phyloP scores from a whole-genome alignment of 2,329 filamentous ascomycete species.

The Capronia coronata region DNA sequence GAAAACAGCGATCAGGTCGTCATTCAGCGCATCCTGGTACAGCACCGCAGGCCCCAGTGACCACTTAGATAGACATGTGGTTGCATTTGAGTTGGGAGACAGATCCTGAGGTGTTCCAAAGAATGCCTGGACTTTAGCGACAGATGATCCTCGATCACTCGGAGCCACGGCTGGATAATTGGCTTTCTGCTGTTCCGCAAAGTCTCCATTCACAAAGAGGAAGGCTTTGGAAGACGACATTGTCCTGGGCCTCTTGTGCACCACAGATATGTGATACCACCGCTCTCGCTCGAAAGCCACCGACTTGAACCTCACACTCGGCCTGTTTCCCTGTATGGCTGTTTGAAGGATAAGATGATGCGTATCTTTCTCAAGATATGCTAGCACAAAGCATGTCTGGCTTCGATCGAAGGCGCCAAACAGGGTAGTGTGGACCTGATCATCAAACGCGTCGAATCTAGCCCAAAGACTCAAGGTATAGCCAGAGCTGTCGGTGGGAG shows the following conservation, averaged over 20 bases:
- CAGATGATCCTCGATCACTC: constrained; percentile 47
- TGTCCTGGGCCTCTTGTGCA: constrained; percentile 72
- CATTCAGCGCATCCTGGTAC: constrained; percentile 78
- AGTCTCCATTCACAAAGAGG: constrained; percentile 87
- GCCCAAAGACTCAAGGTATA: constrained; percentile 92
- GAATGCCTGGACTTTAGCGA: constrained; percentile 73
- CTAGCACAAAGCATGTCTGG: constrained; percentile 87
- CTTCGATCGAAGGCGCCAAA: constrained; percentile 91
- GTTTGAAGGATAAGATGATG: constrained; percentile 94
- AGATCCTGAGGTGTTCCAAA: constrained; percentile 87
- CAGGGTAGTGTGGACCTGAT: constrained; percentile 79
- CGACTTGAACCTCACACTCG: constrained; percentile 89
- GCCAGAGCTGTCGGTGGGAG: constrained; percentile 67
- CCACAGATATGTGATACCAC: constrained; percentile 92
- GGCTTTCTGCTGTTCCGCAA: constrained; percentile 84
- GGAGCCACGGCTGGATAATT: constrained; percentile 76
- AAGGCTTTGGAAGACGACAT: constrained; percentile 73
- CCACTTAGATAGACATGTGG: constrained; percentile 71
- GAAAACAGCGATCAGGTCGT: constrained; percentile 87
- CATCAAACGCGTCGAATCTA: constrained; percentile 78
- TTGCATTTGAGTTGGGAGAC: constrained; percentile 62
- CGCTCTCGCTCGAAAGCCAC: constrained; percentile 64
- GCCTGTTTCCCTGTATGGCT: constrained; percentile 74
- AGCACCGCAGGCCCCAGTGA: constrained; percentile 85
- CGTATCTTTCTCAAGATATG: constrained; percentile 89